phyloP scores from a whole-genome alignment of 352 stramenopile genomes.

The Pythium monospermum region DNA sequence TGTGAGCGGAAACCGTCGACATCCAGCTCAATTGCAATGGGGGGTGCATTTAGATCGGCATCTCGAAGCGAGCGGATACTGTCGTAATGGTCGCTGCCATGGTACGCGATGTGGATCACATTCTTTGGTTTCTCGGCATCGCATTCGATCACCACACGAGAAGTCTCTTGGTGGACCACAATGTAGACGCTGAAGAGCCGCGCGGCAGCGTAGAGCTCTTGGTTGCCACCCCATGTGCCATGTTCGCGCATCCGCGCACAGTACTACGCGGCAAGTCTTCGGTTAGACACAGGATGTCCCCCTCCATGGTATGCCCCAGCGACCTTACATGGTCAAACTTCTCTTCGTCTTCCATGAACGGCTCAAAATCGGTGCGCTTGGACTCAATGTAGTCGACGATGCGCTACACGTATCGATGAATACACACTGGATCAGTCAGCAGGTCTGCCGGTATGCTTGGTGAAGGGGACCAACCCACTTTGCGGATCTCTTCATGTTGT shows the following conservation, averaged over 20 bases:
- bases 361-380: constrained; percentile 71
- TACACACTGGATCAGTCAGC: too few relatives aligned
- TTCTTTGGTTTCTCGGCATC: constrained; percentile 41
- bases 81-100: constrained; percentile 81
- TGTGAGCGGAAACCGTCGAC: constrained; percentile 51
- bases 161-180: constrained; percentile 67
- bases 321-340: constrained; percentile 70
- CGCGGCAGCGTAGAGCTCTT: constrained; percentile 72
- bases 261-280: constrained; percentile 35
- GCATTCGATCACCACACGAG: constrained; percentile 71
- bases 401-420: constrained; percentile 46
- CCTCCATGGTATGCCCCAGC: not conserved
- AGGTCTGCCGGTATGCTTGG: too few relatives aligned
- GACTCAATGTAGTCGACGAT: constrained; percentile 69
- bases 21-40: constrained; percentile 46
- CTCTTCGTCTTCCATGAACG: constrained; percentile 87
- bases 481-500: constrained; percentile 56
- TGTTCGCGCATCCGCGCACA: constrained; percentile 74
- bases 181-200: constrained; percentile 71
- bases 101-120: constrained; percentile 60
- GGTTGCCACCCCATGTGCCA: constrained; percentile 78
- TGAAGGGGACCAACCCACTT: constrained; percentile 28
- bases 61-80: constrained; percentile 59
- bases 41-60: constrained; percentile 26
- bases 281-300: too few relatives aligned